Conservation (phyloP, 306 rosid species). For the Quercus dentata region DNA sequence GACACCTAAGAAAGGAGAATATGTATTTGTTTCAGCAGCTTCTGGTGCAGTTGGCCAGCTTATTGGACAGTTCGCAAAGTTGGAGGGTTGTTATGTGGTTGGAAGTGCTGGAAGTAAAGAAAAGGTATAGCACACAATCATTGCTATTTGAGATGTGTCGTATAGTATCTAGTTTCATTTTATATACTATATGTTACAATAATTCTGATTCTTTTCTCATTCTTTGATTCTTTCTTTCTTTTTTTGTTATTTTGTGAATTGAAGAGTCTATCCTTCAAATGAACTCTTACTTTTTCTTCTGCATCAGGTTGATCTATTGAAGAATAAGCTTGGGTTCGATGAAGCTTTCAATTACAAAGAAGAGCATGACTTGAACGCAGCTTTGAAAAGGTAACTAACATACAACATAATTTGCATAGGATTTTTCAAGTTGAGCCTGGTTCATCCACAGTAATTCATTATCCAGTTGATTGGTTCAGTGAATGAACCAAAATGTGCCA, state of each 20-base stretch:
- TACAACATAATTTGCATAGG: too few species aligned
- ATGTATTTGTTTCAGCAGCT: conserved; percentile 15
- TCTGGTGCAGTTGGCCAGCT: conserved; percentile 15
- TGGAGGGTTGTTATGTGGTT: background rate
- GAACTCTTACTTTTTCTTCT: background rate
- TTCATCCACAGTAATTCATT: too few species aligned
- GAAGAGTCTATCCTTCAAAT: background rate
- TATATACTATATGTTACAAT: background rate
- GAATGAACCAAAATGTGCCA: too few species aligned
- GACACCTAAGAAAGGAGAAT: conserved; percentile 10
- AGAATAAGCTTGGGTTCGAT: conserved; percentile 13
- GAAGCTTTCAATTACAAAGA: conserved; percentile 22
- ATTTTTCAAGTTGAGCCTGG: too few species aligned
- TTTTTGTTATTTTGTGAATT: too few species aligned
- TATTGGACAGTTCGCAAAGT: background rate
- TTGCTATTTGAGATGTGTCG: too few species aligned
- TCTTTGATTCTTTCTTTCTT: too few species aligned
- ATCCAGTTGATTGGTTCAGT: too few species aligned
- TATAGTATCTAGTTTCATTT: too few species aligned
- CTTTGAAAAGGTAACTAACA: conserved; percentile 9
- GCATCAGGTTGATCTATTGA: conserved; percentile 13
- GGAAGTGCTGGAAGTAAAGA: conserved; percentile 2
- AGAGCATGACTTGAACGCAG: conserved; percentile 4
- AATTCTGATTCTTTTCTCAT: background rate
- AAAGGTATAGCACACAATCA: background rate